These are phyloP conservation scores for Pichia terricola DNA, from an alignment of 1,139 yeast species.

Conservation along the genomic window DNA sequence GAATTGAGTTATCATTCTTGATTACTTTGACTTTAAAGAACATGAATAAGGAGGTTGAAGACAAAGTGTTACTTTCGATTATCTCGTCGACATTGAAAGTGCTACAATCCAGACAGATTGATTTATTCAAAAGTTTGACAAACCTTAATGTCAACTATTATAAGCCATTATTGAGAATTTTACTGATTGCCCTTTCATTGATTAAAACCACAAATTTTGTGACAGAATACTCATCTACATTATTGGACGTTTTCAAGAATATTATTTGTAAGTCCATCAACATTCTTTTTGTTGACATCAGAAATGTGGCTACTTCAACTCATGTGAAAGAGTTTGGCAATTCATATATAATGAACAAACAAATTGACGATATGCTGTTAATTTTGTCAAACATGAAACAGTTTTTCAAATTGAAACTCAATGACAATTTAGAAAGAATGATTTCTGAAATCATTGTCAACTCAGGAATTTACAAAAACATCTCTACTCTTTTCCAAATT, in stretches of 20 bases:
- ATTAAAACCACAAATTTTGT: constrained; percentile 36
- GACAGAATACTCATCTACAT: constrained; percentile 40
- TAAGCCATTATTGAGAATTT: constrained; percentile 51
- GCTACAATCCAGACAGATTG: constrained; percentile 37
- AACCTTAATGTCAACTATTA: constrained; percentile 34
- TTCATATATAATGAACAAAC: constrained; percentile 17
- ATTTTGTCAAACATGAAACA: constrained; percentile 55
- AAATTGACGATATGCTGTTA: constrained; percentile 55
- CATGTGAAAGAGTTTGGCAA: constrained; percentile 27
- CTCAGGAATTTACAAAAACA: constrained; percentile 51
- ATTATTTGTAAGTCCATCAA: constrained; percentile 54
- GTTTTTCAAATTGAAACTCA: constrained; percentile 43
- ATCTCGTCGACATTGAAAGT: constrained; percentile 35
- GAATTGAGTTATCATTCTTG: constrained; percentile 64
- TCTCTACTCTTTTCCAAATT: constrained; percentile 58
- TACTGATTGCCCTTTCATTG: constrained; percentile 39
- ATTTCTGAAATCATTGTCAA: constrained; percentile 47
- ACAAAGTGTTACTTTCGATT: constrained; percentile 30
- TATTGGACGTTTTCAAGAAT: constrained; percentile 46
- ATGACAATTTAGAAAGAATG: constrained; percentile 39
- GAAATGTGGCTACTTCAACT: constrained; percentile 40
- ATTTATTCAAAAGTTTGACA: constrained; percentile 34
- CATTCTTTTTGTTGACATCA: constrained; percentile 45
- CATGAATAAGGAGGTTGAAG: constrained; percentile 13
- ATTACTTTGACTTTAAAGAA: constrained; percentile 40